These are phyloP conservation scores for Xerocomellus intermedius DNA, from an alignment of 768 basidiomycete genomes.

Conservation along the genomic window DNA sequence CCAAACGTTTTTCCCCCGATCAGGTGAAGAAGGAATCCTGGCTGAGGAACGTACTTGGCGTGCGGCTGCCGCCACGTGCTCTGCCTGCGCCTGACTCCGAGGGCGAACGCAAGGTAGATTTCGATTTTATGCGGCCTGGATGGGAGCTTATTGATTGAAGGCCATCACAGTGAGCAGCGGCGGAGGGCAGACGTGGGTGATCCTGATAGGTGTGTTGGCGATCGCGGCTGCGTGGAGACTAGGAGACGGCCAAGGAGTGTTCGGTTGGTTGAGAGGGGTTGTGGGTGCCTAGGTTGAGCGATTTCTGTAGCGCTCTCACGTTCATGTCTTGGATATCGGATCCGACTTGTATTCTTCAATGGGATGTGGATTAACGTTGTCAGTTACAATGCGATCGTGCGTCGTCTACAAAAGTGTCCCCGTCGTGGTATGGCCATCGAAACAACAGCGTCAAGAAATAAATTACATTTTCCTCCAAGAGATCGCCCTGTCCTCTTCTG, in stretches of 20 bases:
- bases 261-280: conserved; percentile 2
- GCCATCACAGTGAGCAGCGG: not conserved
- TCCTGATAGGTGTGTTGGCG: conserved; percentile 8
- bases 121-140: not conserved
- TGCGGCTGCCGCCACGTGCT: conserved; percentile 24
- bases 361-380: not conserved
- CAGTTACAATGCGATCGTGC: not conserved
- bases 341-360: no score
- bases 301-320: not conserved
- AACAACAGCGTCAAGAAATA: no score
- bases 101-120: conserved; percentile 13
- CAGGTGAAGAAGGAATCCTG: conserved; percentile 28
- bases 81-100: conserved; percentile 6
- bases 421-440: not conserved
- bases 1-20: not conserved
- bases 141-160: conserved; percentile 19
- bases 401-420: not conserved
- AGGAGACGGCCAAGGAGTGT: not conserved
- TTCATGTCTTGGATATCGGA: not conserved
- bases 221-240: conserved; percentile 3
- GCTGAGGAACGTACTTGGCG: conserved; percentile 14
- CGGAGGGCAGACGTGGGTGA: not conserved
- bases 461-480: conserved; percentile 16
- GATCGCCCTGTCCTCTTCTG: conserved; percentile 15
- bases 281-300: conserved; percentile 15